Conservation (phyloP, 306 rosid species). For the Senna tora region DNA sequence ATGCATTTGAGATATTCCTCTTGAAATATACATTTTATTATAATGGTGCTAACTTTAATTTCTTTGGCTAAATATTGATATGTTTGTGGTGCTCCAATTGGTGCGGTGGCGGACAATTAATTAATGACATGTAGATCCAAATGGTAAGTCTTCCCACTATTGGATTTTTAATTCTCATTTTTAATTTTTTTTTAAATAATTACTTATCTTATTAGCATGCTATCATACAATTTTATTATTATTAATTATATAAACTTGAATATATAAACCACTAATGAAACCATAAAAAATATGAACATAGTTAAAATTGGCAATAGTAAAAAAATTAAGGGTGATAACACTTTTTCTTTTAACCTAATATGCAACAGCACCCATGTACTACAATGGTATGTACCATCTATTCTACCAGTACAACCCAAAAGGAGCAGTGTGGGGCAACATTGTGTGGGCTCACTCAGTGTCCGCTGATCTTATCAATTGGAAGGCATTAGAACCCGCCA, state of each 20-base stretch:
- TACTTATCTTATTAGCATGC: too few species aligned
- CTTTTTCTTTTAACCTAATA: too few species aligned
- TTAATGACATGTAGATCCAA: slow-evolving; percentile 62
- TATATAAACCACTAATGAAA: too few species aligned
- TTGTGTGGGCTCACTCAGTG: slow-evolving; percentile 91
- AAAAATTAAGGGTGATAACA: too few species aligned
- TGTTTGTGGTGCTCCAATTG: slow-evolving; percentile 27
- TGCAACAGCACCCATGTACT: slow-evolving; percentile 75
- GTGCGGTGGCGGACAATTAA: slow-evolving; percentile 9
- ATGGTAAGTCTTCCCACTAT: slow-evolving; percentile 53
- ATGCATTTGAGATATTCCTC: too few species aligned
- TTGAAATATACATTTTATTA: too few species aligned
- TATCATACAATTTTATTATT: too few species aligned
- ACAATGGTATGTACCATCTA: slow-evolving; percentile 71
- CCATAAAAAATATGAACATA: too few species aligned
- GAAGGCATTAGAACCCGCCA: slow-evolving; percentile 61
- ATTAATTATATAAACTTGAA: too few species aligned
- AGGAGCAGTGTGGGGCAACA: slow-evolving; percentile 94
- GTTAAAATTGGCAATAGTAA: too few species aligned
- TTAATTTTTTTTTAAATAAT: too few species aligned
- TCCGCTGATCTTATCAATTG: slow-evolving; percentile 78
- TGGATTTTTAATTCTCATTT: too few species aligned
- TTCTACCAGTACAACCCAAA: slow-evolving; percentile 89
- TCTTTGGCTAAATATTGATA: slow-evolving; percentile 5
- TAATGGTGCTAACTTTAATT: slow-evolving; percentile 23